Evolutionary conservation across 129 eudicot genomes (phyloP).

Genomic region (Flaveria linearis): DNA sequence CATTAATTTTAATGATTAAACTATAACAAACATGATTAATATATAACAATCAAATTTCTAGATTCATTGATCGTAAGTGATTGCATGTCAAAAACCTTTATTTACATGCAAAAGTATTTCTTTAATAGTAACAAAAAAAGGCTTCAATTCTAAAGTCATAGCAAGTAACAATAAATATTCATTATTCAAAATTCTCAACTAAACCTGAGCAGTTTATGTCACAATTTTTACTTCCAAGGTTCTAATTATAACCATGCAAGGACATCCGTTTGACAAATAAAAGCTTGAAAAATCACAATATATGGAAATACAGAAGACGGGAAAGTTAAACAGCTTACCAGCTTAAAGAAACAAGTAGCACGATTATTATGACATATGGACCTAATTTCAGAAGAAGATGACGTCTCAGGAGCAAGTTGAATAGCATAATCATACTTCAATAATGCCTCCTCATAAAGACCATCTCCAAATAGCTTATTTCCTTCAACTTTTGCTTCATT

Average conservation of each 20-base stretch:
- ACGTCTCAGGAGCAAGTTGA: conserved; percentile 55
- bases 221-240: not conserved
- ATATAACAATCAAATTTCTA: not conserved
- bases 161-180: not conserved
- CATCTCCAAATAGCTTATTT: conserved; percentile 66
- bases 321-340: conserved; percentile 42
- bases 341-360: conserved; percentile 62
- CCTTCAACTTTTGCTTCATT: conserved; percentile 83
- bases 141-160: not conserved
- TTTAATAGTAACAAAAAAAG: too few relatives aligned
- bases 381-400: conserved; percentile 57
- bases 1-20: not conserved
- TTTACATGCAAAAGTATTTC: not conserved
- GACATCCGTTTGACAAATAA: not conserved
- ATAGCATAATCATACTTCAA: conserved; percentile 70
- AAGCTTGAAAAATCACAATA: not conserved
- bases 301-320: not conserved
- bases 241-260: not conserved
- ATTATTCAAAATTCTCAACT: not conserved
- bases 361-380: conserved; percentile 77
- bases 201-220: not conserved
- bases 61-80: not conserved
- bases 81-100: not conserved
- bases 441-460: conserved; percentile 74
- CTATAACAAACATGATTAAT: not conserved